A percentile compares a stretch with the other conserved stretches of the same genome.
These are phyloP conservation scores for Meredithiella fracta DNA, from an alignment of 2,329 filamentous ascomycete genomes.

Conservation along the genomic window DNA sequence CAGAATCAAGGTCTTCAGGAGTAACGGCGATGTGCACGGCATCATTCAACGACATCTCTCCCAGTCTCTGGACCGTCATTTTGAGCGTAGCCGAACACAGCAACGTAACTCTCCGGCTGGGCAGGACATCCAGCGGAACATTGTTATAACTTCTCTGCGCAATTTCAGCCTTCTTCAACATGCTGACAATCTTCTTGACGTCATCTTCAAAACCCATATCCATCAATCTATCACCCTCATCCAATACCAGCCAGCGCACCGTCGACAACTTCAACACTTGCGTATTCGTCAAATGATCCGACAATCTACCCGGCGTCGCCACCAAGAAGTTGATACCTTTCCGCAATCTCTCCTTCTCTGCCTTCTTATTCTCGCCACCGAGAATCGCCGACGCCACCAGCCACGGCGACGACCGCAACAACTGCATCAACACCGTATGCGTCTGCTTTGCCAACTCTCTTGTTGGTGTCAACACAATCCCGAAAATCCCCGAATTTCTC, in stretches of 20 bases:
- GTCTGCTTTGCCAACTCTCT: conserved; percentile 93
- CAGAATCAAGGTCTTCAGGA: conserved; percentile 30
- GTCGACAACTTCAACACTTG: conserved; percentile 74
- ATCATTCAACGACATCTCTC: conserved; percentile 88
- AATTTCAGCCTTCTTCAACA: conserved; percentile 50
- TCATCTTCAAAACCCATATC: conserved; percentile 95
- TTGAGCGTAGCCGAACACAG: conserved; percentile 96
- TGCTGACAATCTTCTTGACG: conserved; percentile 68
- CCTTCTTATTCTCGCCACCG: conserved; percentile 52
- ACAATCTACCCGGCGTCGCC: conserved; percentile 78
- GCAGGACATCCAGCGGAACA: conserved; percentile 44
- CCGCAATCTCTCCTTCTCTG: conserved; percentile 81
- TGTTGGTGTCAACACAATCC: conserved; percentile 84
- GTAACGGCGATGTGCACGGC: conserved; percentile 68
- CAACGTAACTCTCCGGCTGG: conserved; percentile 65
- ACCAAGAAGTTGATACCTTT: conserved; percentile 94
- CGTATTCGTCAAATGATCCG: conserved; percentile 85
- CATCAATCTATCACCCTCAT: conserved; percentile 97
- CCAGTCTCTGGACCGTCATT: conserved; percentile 85
- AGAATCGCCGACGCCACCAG: conserved; percentile 77
- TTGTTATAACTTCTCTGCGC: conserved; percentile 43
- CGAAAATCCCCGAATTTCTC: conserved; percentile 78
- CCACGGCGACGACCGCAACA: conserved; percentile 83
- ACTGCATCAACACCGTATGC: conserved; percentile 63
- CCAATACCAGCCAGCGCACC: conserved; percentile 83